Conservation (phyloP, 805 yeast species). For the Lachancea thermotolerans region DNA sequence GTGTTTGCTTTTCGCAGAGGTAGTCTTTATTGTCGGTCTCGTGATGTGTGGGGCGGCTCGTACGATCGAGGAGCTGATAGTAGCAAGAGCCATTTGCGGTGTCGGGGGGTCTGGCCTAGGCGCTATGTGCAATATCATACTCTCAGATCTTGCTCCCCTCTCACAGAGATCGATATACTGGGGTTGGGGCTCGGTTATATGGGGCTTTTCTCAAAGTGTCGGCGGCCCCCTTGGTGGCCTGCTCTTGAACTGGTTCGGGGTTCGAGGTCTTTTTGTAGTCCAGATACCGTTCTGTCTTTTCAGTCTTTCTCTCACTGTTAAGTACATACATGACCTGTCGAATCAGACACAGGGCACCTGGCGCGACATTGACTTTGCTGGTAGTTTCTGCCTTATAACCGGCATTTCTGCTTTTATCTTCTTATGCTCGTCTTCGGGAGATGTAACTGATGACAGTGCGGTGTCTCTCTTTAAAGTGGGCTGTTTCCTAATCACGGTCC, state of each 20-base stretch:
- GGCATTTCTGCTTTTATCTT: constrained; percentile 33
- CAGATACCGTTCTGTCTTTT: constrained; percentile 35
- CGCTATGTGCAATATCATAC: constrained; percentile 44
- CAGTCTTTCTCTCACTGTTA: constrained; percentile 22
- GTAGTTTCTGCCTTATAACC: constrained; percentile 33
- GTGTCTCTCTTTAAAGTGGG: not conserved
- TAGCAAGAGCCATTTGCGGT: constrained; percentile 51
- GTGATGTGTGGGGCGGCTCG: constrained; percentile 36
- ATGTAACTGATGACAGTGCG: not conserved
- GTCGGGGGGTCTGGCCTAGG: constrained; percentile 53
- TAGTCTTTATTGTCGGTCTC: constrained; percentile 40
- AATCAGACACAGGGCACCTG: constrained; percentile 29
- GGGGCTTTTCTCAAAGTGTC: constrained; percentile 35
- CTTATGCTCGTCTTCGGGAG: constrained; percentile 27
- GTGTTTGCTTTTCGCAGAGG: constrained; percentile 38
- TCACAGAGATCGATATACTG: constrained; percentile 48
- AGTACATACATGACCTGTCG: constrained; percentile 32
- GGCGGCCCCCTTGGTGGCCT: constrained; percentile 42
- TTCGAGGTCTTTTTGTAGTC: constrained; percentile 40
- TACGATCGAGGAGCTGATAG: constrained; percentile 39
- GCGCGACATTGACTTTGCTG: constrained; percentile 36
- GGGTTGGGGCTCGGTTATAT: constrained; percentile 40
- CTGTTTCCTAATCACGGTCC: constrained; percentile 6
- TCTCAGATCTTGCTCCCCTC: constrained; percentile 49
- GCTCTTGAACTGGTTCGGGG: constrained; percentile 35